Evolutionary conservation across 768 basidiomycete species (phyloP), one percentile per base, ranked within the genome.

Genomic region (Heimioporus sp.): DNA sequence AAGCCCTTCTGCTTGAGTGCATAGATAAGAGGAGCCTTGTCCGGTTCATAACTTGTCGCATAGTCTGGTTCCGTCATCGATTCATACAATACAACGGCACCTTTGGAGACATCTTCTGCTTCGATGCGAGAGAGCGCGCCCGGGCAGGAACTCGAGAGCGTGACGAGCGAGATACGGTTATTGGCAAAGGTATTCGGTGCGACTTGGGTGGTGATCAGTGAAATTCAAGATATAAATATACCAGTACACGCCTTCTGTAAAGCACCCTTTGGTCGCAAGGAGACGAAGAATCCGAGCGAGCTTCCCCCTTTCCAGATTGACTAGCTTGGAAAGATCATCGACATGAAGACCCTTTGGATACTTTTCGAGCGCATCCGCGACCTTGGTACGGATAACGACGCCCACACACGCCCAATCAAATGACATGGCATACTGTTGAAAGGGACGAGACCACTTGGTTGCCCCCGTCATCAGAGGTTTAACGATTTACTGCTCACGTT

Each of bases 151-250:
- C 9, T 46, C 11, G 62, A 59, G 38, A 51, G 56, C 9, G 66
- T 58, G 1, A 65, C 42, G 10, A 68, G 59, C 3, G 71, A 72
- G 24, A 71, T 57, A n/a, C 67, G 71, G 40, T 66, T 72, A 47
- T 71, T 72, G 11, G 68, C 64, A 53, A 68, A 72, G 0, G 49
- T 49, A 16, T 69, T 60, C 10, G 57, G 56, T 10, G 55, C 46
- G 8, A 72, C 69, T 66, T 15, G 28, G 35, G 21, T 36, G 3
- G 45, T 9, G 2, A 21, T 34, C 3, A 48, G 49, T 2, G 24
- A 30, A 24, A n/a, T 38, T 24, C 12, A 11, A 8, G 28, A 51
- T 43, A 38, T 9, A 32, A 38, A 24, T 24, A 24, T 17, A 16
- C 21, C 5, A 6, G 48, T 10, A 35, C 43, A 43, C 39, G 56